Evolutionary conservation across 306 rosid genomes (phyloP).

Genomic region (Prinsepia uniflora): DNA sequence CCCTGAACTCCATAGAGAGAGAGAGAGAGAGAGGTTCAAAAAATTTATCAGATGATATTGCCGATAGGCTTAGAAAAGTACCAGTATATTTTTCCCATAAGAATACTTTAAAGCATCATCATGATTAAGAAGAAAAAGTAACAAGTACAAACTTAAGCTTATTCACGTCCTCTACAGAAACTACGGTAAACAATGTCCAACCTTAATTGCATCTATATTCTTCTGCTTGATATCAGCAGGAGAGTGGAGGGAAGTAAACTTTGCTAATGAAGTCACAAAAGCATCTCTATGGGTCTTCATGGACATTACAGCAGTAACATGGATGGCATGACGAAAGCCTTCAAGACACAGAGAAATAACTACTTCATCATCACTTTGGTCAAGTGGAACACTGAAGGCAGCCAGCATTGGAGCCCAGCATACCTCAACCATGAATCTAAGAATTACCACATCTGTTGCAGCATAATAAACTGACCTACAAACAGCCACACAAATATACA

Average conservation of each 20-base stretch:
- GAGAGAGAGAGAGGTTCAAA: not conserved
- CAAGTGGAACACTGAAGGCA: constrained; percentile 99
- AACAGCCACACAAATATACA: constrained; percentile 28
- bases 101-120: not conserved
- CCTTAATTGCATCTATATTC: constrained; percentile 93
- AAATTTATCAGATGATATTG: not conserved
- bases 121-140: not conserved
- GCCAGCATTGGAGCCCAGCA: constrained; percentile 99
- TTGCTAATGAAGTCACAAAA: constrained; percentile 93
- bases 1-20: not conserved
- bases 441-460: constrained; percentile 88
- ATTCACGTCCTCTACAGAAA: constrained; percentile 4
- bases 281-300: constrained; percentile 99
- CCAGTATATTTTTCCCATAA: not conserved
- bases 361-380: constrained; percentile 92
- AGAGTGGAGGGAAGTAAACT: constrained; percentile 94
- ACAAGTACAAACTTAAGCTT: not conserved
- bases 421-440: constrained; percentile 92
- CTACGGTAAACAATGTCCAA: constrained; percentile 35
- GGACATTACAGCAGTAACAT: constrained; percentile 90
- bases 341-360: constrained; percentile 82
- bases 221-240: constrained; percentile 97
- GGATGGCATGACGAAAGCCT: constrained; percentile 92
- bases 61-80: not conserved
- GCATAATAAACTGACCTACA: constrained; percentile 95